Evolutionary conservation across 345 rosid species (phyloP).

Genomic region (Nephelium lappaceum): DNA sequence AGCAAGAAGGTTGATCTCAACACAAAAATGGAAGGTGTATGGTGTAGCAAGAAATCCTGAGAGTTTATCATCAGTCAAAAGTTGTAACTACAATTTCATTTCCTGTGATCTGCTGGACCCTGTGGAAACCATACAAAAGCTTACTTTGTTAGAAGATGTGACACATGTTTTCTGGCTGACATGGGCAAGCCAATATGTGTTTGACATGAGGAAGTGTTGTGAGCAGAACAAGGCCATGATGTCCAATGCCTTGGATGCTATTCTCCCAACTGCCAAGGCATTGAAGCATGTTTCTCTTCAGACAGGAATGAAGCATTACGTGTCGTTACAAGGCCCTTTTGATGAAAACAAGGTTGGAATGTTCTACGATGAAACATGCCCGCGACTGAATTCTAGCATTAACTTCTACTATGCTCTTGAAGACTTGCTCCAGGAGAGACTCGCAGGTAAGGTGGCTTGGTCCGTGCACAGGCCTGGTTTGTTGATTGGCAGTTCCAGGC

Average conservation of each 20-base stretch:
- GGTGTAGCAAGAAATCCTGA: conserved; percentile 77
- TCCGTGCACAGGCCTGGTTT: conserved; percentile 90
- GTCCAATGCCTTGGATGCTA: conserved; percentile 58
- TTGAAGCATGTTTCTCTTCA: conserved; percentile 81
- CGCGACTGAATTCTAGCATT: conserved; percentile 37
- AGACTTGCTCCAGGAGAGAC: conserved; percentile 65
- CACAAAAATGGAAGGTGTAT: conserved; percentile 71
- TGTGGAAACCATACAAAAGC: conserved; percentile 47
- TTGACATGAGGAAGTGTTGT: conserved; percentile 63
- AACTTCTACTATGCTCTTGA: conserved; percentile 78
- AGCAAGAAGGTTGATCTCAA: conserved; percentile 49
- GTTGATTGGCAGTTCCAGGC: conserved; percentile 66
- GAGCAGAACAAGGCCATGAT: conserved; percentile 73
- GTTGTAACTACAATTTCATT: conserved; percentile 58
- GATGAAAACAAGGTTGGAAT: conserved; percentile 16
- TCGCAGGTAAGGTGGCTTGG: conserved; percentile 53
- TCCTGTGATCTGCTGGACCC: conserved; percentile 73
- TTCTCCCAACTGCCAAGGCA: conserved; percentile 52
- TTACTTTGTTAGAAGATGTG: conserved; percentile 49
- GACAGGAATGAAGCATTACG: conserved; percentile 87
- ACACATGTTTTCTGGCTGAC: conserved; percentile 89
- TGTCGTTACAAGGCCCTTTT: conserved; percentile 41
- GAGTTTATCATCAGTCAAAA: conserved; percentile 43
- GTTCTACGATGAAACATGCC: conserved; percentile 61
- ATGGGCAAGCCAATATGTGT: conserved; percentile 67